phyloP scores from a whole-genome alignment of 1,284 basidiomycete species.

The Apiotrichum sp. region DNA sequence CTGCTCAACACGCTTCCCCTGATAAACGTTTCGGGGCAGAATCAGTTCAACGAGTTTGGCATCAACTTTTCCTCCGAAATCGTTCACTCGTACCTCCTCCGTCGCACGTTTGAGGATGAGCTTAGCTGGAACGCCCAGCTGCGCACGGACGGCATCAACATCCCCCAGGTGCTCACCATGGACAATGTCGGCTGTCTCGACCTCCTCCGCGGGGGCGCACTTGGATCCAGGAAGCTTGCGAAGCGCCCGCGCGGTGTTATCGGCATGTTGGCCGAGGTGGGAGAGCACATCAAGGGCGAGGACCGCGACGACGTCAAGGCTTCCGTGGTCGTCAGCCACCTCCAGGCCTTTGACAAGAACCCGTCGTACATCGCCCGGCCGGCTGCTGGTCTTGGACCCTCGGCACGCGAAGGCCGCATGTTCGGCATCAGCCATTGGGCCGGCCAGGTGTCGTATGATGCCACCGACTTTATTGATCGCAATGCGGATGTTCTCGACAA shows the following conservation, averaged over 20 bases:
- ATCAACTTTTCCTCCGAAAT: conserved; percentile 82
- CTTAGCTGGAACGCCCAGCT: conserved; percentile 55
- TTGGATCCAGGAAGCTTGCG: conserved; percentile 58
- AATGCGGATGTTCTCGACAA: conserved; percentile 80
- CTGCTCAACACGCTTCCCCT: conserved; percentile 50
- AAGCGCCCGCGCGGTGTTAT: conserved; percentile 72
- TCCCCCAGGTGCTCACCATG: conserved; percentile 65
- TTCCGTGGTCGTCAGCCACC: conserved; percentile 65
- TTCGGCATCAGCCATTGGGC: conserved; percentile 89
- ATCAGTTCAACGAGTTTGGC: conserved; percentile 78
- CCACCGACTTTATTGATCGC: conserved; percentile 67
- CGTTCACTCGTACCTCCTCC: conserved; percentile 68
- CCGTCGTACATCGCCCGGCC: conserved; percentile 61
- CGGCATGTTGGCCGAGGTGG: conserved; percentile 66
- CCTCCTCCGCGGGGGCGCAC: conserved; percentile 69
- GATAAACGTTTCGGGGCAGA: conserved; percentile 68
- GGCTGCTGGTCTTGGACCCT: conserved; percentile 20
- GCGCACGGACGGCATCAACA: conserved; percentile 58
- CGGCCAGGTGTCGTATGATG: conserved; percentile 70
- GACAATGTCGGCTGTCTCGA: conserved; percentile 79
- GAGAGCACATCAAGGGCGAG: conserved; percentile 65
- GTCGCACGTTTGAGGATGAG: conserved; percentile 67
- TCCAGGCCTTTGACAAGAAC: conserved; percentile 67
- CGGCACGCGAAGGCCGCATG: conserved; percentile 26
- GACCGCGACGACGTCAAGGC: conserved; percentile 59